Evolutionary conservation across 352 stramenopile species (phyloP).

Genomic region (Phytophthora cactorum): DNA sequence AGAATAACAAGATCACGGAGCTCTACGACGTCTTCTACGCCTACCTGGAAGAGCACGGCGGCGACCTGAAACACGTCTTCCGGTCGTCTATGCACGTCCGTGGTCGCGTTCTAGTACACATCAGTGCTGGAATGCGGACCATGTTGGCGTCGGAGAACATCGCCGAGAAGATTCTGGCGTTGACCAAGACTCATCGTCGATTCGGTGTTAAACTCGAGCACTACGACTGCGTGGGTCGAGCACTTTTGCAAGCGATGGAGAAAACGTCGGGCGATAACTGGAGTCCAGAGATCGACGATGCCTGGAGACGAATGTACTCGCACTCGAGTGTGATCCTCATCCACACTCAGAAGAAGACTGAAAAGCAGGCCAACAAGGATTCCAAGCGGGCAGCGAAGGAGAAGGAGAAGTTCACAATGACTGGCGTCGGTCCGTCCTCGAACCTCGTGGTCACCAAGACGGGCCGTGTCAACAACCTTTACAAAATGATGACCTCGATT

Average conservation of each 20-base stretch:
- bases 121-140: slow-evolving; percentile 57
- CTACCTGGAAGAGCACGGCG: slow-evolving; percentile 50
- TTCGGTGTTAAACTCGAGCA: slow-evolving; percentile 61
- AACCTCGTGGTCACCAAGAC: slow-evolving; percentile 34
- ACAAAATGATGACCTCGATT: slow-evolving; percentile 32
- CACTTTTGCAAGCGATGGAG: slow-evolving; percentile 52
- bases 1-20: slow-evolving; percentile 44
- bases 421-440: slow-evolving; percentile 17
- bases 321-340: slow-evolving; percentile 59
- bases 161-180: slow-evolving; percentile 39
- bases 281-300: slow-evolving; percentile 47
- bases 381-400: slow-evolving; percentile 20
- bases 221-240: slow-evolving; percentile 44
- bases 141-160: slow-evolving; percentile 47
- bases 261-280: slow-evolving; percentile 43
- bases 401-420: slow-evolving; percentile 24
- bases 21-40: slow-evolving; percentile 65
- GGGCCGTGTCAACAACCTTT: slow-evolving; percentile 22
- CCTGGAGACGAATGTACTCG: slow-evolving; percentile 47
- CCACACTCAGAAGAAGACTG: slow-evolving; percentile 36
- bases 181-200: slow-evolving; percentile 55
- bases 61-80: slow-evolving; percentile 60
- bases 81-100: slow-evolving; percentile 57
- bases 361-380: slow-evolving; percentile 31
- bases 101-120: slow-evolving; percentile 55